A percentile compares a stretch with the other conserved stretches of the same genome.
These are phyloP conservation scores for Colletotrichum truncatum DNA, from an alignment of 2,329 filamentous ascomycete species.

Conservation along the genomic window DNA sequence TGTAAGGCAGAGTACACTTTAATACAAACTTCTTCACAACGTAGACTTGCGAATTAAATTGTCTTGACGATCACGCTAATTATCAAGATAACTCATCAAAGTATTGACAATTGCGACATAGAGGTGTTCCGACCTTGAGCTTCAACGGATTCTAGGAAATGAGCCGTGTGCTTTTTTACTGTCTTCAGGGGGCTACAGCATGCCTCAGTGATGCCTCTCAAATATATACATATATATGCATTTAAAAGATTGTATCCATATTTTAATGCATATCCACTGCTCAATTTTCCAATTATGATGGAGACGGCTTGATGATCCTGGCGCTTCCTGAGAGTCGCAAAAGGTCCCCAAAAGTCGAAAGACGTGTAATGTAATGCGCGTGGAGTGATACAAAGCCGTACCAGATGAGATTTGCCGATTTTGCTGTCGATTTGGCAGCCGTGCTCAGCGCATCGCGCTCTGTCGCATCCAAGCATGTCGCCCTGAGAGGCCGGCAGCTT, in stretches of 20 bases:
- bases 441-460: slow-evolving; percentile 75
- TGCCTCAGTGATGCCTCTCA: no score
- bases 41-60: not conserved
- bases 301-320: slow-evolving; percentile 11
- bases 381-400: not conserved
- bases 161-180: no score
- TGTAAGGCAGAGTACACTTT: not conserved
- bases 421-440: slow-evolving; percentile 74
- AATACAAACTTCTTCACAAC: not conserved
- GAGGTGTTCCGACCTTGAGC: no score
- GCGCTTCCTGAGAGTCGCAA: not conserved
- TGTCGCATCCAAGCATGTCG: slow-evolving; percentile 71
- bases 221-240: not conserved
- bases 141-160: no score
- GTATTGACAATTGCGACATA: no score
- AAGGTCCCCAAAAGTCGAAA: not conserved
- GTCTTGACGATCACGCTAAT: no score
- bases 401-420: slow-evolving; percentile 70
- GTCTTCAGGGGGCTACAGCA: no score
- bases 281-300: slow-evolving; percentile 28
- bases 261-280: not conserved
- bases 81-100: no score
- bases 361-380: not conserved
- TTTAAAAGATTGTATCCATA: not conserved
- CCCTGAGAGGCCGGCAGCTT: slow-evolving; percentile 64